Evolutionary conservation across 768 basidiomycete species (phyloP), one percentile per base, ranked within the genome.

Genomic region (Boletus sensibilis): DNA sequence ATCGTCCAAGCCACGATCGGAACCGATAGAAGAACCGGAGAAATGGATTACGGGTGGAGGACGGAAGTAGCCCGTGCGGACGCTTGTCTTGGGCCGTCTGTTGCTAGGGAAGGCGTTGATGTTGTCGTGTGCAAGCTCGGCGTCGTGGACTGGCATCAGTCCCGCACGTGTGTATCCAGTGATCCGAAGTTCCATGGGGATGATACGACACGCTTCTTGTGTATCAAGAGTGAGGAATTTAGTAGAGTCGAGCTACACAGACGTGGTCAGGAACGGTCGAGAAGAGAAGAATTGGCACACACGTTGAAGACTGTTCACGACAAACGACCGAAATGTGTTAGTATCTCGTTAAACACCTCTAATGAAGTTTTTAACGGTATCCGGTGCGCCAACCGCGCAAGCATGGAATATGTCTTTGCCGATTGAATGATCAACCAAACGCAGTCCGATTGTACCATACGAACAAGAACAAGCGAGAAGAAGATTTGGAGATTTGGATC

Each of bases 21-120:
- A 74, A 20, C 79, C 79, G 14, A 70, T 56, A 4, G 78, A 75
- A 41, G 76, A 68, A 8, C 84, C 84, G 20, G 72, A 70, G 45
- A 84, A 67, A 58, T 79, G 78, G 53, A 85, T 84, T 0, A 79
- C 74, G 0, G 84, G 82, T 5, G 78, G 69, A n/a, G 74, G 71
- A 18, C 43, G 66, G 65, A 51, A 64, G 59, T 52, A 64, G 3
- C 66, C 65, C 14, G 45, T 64, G 55, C 65, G 72, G 46, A 55
- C 56, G 44, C 47, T 58, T 2, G 33, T 34, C 45, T 47, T 20
- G 27, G 27, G 18, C 3, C 10, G 23, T 1, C 8, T 23, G 8
- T 25, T 6, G n/a, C 21, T 8, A 23, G 51, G 10, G 50, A 64
- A 72, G 65, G 23, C 35, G 55, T 57, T 20, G 68, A 66, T 23